Evolutionary conservation across 2,329 filamentous ascomycete species (phyloP), one percentile per base, ranked within the genome.

Genomic region (Sporothrix pallida): DNA sequence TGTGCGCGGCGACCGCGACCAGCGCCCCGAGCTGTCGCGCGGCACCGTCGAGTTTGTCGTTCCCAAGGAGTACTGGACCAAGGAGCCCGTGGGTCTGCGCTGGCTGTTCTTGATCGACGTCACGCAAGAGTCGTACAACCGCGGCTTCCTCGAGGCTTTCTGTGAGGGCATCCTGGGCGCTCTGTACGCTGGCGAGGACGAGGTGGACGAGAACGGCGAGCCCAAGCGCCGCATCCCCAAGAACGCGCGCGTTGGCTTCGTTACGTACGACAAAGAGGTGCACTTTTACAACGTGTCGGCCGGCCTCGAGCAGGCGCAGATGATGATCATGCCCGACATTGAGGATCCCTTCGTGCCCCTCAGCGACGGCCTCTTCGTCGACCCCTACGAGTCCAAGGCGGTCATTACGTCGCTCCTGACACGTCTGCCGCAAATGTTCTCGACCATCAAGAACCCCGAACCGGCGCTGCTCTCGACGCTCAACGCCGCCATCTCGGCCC

Each of bases 11-110:
- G 96, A 99, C 82, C 90, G 96, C 68, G 89, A 95, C 80, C 92
- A 97, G 80, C 88, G 96, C 71, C 95, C 95, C 0, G 96, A 99
- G 83, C 86, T 99, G 78, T 93, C 91, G 78, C 89, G 93, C 73
- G 96, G 96, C 52, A 98, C 96, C 0, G 95, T 98, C 63, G 96
- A 99, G 80, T 99, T 97, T 80, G 87, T 96, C 75, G 97, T 99
- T 15, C 96, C 96, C 17, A 98, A 98, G 84, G 96, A 99, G 83
- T 99, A 99, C 83, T 99, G 95, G 93, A 95, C 94, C 31, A 96
- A 95, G 81, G 92, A 97, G 80, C 96, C 96, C 0, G 93, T 96
- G 15, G 94, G 93, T 31, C 81, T 98, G 78, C 90, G 92, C 74
- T 97, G 92, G 89, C 84, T 99, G 12, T 99, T 99, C 81, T 82